A percentile compares a stretch with the other conserved stretches of the same genome.
Evolutionary conservation across 2,329 filamentous ascomycete genomes (phyloP).

Genomic region (Penicillium sp.): DNA sequence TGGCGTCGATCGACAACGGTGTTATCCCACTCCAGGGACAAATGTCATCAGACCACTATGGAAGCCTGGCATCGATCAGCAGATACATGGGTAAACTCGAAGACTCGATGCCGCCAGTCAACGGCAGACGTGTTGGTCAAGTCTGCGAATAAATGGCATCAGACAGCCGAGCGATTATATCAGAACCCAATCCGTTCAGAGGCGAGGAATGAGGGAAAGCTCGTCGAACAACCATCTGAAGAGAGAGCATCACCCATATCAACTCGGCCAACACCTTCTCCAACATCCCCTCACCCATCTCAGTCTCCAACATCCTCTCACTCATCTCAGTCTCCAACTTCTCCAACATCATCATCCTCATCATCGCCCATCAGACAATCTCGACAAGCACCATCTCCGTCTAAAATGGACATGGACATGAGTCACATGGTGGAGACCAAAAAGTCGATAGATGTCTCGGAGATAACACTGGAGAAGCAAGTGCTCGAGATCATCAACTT

Average conservation of each 20-base stretch:
- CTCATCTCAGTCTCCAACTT: neutral
- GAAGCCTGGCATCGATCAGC: constrained; percentile 15
- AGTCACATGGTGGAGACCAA: neutral
- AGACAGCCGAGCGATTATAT: constrained; percentile 11
- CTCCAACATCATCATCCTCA: neutral
- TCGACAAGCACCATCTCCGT: neutral
- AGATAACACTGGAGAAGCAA: constrained; percentile 11
- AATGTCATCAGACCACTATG: constrained; percentile 11
- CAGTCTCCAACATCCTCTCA: neutral
- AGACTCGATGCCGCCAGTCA: constrained; percentile 11
- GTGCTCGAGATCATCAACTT: constrained; percentile 5
- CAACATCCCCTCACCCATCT: neutral
- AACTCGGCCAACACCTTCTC: neutral
- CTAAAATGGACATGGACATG: neutral
- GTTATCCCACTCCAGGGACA: constrained; percentile 4
- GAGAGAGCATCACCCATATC: neutral
- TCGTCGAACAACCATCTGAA: neutral
- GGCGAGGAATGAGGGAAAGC: neutral
- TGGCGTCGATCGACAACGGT: constrained; percentile 6
- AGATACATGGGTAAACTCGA: constrained; percentile 8
- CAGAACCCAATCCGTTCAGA: neutral
- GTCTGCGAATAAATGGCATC: constrained; percentile 10
- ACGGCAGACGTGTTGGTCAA: constrained; percentile 5
- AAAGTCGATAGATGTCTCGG: constrained; percentile 1
- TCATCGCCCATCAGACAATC: neutral